Percentiles rank a stretch among this genome's conserved stretches.
These are phyloP conservation scores for Orbilia oligospora DNA, from an alignment of 2,329 filamentous ascomycete genomes.

Conservation along the genomic window DNA sequence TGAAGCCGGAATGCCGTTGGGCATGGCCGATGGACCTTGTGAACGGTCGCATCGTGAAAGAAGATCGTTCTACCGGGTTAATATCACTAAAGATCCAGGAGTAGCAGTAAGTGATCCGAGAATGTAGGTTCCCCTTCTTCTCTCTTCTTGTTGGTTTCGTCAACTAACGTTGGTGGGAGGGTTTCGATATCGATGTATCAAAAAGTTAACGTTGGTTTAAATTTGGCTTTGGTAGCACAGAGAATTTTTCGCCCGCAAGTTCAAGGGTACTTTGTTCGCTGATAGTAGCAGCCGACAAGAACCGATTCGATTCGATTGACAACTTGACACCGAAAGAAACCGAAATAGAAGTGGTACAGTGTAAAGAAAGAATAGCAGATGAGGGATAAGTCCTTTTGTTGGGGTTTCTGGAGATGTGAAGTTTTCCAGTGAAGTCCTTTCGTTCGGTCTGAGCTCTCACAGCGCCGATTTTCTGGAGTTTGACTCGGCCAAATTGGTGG, in stretches of 20 bases:
- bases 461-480: conserved; percentile 3
- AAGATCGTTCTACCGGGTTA: conserved; percentile 11
- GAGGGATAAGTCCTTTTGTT: neutral
- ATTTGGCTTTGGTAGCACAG: conserved; percentile 33
- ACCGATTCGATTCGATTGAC: conserved; percentile 5
- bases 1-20: conserved; percentile 47
- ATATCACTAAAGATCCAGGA: neutral
- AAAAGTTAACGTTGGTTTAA: neutral
- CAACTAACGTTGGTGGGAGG: neutral
- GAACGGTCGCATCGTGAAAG: conserved; percentile 46
- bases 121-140: neutral
- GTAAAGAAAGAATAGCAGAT: neutral
- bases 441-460: conserved; percentile 8
- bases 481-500: neutral
- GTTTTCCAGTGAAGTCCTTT: neutral
- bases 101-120: neutral
- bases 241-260: conserved; percentile 22
- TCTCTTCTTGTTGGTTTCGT: neutral
- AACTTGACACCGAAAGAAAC: neutral
- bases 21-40: conserved; percentile 54
- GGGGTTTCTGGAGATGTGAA: neutral
- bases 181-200: too few species aligned
- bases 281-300: neutral
- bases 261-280: neutral
- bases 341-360: too few species aligned